Evolutionary conservation across 441 rosid species (phyloP), one percentile per base, ranked within the genome.

Genomic region (Croton setiger): DNA sequence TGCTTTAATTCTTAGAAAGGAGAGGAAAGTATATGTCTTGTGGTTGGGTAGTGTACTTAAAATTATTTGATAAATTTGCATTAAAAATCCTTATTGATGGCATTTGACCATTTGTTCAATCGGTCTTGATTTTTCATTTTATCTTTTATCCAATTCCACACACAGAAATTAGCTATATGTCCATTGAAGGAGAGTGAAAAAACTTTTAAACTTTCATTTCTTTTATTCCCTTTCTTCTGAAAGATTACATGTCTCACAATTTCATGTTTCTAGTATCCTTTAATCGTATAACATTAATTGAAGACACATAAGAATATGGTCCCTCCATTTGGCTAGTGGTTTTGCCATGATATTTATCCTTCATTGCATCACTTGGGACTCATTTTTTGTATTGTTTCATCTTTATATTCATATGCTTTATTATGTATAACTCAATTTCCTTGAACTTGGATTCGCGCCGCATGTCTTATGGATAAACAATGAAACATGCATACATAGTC

Each of bases 321-420:
- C 18, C 47, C 64, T 5, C 48, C 11, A 37, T 20, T 1, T 13
- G 4, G 45, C 20, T 7, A 18, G 13, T 60, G 27, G 48, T 15
- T 8, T 60, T n/a, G 21, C 21, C 64, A 37, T 27, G 52, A 15
- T 48, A 13, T 48, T 48, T 5, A 18, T 17, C 20, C 8, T 4
- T 6, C 5, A 11, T 5, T 21, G 52, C 37, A 21, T 21, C 14
- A 14, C 23, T 14, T 59, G 2, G 1, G 66, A 48, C 37, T 49
- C 9, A 18, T 54, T 17, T n/a, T 69, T 60, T 39, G 12, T 53
- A 18, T 17, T 56, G 33, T n/a, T 45, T 52, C 23, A 43, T 57
- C 51, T 45, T 63, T 33, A 67, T 20, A 45, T 52, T 64, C 63
- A 49, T n/a, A 20, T 47, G 39, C 39, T 35, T 70, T 35, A 35